Evolutionary conservation across 1,139 yeast genomes (phyloP).

Genomic region (Yamadazyma pseudoaaseri): DNA sequence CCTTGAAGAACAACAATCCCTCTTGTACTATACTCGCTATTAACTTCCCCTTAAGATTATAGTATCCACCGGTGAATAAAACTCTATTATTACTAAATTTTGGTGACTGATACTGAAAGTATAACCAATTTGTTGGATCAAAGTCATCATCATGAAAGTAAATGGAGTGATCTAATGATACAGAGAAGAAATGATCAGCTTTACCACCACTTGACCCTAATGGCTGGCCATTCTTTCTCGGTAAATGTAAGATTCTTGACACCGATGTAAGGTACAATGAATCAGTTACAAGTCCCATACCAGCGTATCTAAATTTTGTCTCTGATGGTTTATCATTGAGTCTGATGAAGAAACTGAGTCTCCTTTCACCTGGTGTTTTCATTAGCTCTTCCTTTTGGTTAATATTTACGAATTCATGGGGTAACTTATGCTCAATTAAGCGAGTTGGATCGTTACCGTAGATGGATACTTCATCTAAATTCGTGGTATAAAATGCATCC

Average conservation of each 20-base stretch:
- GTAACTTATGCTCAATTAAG: conserved; percentile 27
- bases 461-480: conserved; percentile 19
- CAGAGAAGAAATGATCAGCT: conserved; percentile 31
- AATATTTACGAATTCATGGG: conserved; percentile 24
- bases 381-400: conserved; percentile 17
- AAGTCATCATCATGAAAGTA: conserved; percentile 44
- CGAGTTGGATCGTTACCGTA: conserved; percentile 19
- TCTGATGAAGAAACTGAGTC: conserved; percentile 31
- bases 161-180: conserved; percentile 43
- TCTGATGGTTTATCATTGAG: conserved; percentile 21
- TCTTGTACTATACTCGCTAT: conserved; percentile 45
- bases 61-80: conserved; percentile 34
- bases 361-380: conserved; percentile 30
- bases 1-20: conserved; percentile 36
- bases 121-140: conserved; percentile 42
- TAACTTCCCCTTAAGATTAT: conserved; percentile 31
- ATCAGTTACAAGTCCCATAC: conserved; percentile 32
- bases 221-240: conserved; percentile 7
- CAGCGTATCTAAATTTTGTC: conserved; percentile 14
- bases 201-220: conserved; percentile 19
- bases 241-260: conserved; percentile 28
- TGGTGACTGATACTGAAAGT: conserved; percentile 33
- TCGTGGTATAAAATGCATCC: conserved; percentile 25
- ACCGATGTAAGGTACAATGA: conserved; percentile 34
- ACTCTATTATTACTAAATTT: conserved; percentile 41